Evolutionary conservation across 305 asterid genomes (phyloP), one percentile per base, ranked within the genome.

Genomic region (Plantago lanceolata): DNA sequence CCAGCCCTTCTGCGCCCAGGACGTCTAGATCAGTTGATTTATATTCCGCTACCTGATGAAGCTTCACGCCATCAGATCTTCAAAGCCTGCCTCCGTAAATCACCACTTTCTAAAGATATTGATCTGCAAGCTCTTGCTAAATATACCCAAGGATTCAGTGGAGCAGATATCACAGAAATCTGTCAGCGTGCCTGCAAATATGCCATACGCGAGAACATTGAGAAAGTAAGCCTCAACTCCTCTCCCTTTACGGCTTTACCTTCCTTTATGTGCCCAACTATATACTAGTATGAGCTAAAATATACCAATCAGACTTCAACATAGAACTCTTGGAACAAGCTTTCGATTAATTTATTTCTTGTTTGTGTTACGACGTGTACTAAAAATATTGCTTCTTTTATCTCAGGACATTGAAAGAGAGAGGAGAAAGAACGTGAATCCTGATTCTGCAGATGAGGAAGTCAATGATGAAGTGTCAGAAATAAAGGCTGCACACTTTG

Each of bases 1-100:
- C 77, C 88, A 16, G 88, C 91, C 29, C 87, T 84, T 72, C 78
- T 84, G 57, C 84, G 91, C 37, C 90, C 88, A 5, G 90, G 90
- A 19, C 85, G 88, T 59, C 87, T 84, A 40, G 90, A 84, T 71
- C 90, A 84, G 68, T 66, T 84, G 19, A 79, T 84, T 35, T 84
- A 84, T 65, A 84, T 84, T 59, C 88, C 88, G 56, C 76, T 82
- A 62, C 92, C 88, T 12, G 92, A 85, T 65, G 92, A 82, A 43
- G 88, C 80, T 5, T 85, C 91, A 21, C 88, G 88, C 28, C 75
- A 68, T 59, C 86, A 80, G 66, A 85, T 85, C 63, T 82, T 85
- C 78, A 85, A 85, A 69, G 78, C 92, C 5, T 78, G 85, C 69
- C 85, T 85, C 63, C 72, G 92, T 21, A 84, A 81, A 51, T 82